phyloP scores from a whole-genome alignment of 306 rosid species.

The Vigna unguiculata region DNA sequence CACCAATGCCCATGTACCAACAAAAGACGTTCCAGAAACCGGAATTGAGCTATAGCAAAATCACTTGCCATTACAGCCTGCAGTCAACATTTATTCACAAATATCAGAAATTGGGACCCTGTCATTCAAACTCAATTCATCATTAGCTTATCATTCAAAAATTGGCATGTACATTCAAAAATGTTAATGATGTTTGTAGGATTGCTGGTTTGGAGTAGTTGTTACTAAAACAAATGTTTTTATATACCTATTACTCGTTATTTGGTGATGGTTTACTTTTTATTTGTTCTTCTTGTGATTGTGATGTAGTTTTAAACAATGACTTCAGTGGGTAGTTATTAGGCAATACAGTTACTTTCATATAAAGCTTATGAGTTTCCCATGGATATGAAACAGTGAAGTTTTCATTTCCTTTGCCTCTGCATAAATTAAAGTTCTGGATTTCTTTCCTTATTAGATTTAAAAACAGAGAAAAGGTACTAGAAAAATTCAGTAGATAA shows the following conservation, averaged over 20 bases:
- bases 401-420: no score
- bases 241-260: no score
- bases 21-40: conserved; percentile 82
- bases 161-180: no score
- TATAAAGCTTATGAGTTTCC: background rate
- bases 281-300: no score
- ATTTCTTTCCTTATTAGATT: no score
- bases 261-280: no score
- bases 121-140: conserved; percentile 16
- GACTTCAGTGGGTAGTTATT: background rate
- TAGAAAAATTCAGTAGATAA: conserved; percentile 1
- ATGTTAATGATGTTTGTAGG: background rate
- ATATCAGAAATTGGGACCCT: conserved; percentile 32
- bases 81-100: conserved; percentile 8
- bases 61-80: conserved; percentile 99
- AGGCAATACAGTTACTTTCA: background rate
- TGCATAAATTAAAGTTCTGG: no score
- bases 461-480: no score
- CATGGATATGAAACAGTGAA: no score
- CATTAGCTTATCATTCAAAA: background rate
- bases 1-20: conserved; percentile 97
- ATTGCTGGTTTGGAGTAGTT: background rate
- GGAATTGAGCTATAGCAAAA: conserved; percentile 79
- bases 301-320: background rate
- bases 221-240: background rate